Conservation (phyloP, 2,329 filamentous ascomycete genomes). For the Camillea tinctor region DNA sequence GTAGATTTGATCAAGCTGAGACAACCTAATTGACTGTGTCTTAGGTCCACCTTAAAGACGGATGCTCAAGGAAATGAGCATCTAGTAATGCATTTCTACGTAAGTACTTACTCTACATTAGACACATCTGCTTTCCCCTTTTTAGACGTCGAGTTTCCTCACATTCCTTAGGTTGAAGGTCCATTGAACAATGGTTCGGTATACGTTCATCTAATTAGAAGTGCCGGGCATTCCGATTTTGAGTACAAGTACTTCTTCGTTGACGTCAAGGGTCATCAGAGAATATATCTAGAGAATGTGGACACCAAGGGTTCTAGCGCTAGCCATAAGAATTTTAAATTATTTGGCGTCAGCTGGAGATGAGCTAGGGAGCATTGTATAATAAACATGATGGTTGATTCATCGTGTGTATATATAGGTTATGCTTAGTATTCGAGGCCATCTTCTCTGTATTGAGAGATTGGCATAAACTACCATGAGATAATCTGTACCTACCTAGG, state of each 20-base stretch:
- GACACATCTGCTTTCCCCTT: background rate
- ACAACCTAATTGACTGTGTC: constrained; percentile 24
- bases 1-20: too few species aligned
- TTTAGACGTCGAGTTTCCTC: constrained; percentile 20
- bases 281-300: constrained; percentile 65
- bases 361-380: constrained; percentile 19
- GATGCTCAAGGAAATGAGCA: constrained; percentile 78
- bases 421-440: too few species aligned
- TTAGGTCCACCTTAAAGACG: constrained; percentile 64
- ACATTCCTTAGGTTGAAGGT: constrained; percentile 64
- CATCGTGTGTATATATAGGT: background rate
- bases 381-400: too few species aligned
- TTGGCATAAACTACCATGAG: too few species aligned
- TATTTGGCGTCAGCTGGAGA: constrained; percentile 63
- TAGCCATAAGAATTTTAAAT: constrained; percentile 46
- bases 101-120: constrained; percentile 46
- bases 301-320: constrained; percentile 40
- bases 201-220: constrained; percentile 73
- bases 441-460: too few species aligned
- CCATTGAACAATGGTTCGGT: constrained; percentile 71
- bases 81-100: constrained; percentile 81
- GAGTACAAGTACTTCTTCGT: constrained; percentile 79
- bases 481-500: too few species aligned
- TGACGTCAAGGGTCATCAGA: constrained; percentile 70
- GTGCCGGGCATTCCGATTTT: constrained; percentile 62